These are phyloP conservation scores for Austroboletus eburneus DNA, from an alignment of 768 basidiomycete genomes.

Conservation along the genomic window DNA sequence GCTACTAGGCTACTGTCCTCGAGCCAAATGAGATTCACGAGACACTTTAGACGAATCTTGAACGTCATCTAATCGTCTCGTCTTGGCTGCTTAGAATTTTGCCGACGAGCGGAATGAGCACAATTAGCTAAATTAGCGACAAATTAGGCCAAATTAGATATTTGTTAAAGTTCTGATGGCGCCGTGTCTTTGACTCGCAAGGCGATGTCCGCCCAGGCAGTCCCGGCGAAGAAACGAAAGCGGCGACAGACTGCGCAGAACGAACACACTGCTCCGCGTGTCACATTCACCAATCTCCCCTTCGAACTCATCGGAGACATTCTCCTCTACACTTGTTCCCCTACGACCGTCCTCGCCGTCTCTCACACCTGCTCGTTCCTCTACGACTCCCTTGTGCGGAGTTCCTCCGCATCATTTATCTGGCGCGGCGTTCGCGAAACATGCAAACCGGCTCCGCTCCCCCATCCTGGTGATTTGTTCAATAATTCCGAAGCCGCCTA, in stretches of 20 bases:
- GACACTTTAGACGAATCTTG: no score
- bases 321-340: conserved; percentile 47
- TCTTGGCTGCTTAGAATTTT: no score
- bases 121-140: no score
- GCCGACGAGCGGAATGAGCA: no score
- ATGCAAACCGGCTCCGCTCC: conserved; percentile 34
- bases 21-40: no score
- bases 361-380: conserved; percentile 55
- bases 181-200: no score
- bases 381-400: conserved; percentile 43
- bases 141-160: no score
- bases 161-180: no score
- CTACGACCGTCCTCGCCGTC: conserved; percentile 55
- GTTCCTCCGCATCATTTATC: conserved; percentile 45
- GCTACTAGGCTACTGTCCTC: no score
- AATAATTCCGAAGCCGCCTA: conserved; percentile 48
- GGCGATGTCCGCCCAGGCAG: neutral
- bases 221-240: conserved; percentile 8
- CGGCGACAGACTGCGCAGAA: neutral
- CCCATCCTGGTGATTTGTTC: conserved; percentile 37
- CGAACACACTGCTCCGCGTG: neutral
- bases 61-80: no score
- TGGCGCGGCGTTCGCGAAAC: conserved; percentile 52
- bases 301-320: conserved; percentile 65
- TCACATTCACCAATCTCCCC: conserved; percentile 37